Conservation (phyloP, 768 basidiomycete species). For the Suillus subluteus region DNA sequence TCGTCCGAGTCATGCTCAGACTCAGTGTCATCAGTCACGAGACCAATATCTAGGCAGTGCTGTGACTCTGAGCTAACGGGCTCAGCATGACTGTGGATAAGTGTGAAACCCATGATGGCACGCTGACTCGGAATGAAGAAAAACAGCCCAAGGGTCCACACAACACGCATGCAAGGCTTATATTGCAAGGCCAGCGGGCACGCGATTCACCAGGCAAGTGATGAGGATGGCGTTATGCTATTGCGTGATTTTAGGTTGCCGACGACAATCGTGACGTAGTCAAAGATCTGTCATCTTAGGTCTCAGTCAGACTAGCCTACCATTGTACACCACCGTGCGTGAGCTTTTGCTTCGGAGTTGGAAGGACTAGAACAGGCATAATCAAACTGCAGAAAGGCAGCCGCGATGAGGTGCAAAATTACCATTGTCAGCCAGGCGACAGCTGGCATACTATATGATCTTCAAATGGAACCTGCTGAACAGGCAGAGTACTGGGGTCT, state of each 20-base stretch:
- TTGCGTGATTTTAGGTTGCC: constrained; percentile 38
- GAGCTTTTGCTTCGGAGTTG: background rate
- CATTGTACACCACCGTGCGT: constrained; percentile 6
- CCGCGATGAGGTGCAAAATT: background rate
- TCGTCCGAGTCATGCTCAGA: background rate
- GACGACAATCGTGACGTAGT: constrained; percentile 8
- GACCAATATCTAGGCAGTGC: constrained; percentile 2
- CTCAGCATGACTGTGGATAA: background rate
- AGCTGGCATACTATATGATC: background rate
- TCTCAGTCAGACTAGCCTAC: background rate
- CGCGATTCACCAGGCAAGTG: background rate
- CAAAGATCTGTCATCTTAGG: background rate
- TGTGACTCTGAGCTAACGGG: background rate
- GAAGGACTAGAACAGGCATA: background rate
- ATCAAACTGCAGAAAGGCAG: background rate
- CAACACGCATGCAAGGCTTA: constrained; percentile 1
- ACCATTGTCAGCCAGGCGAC: background rate
- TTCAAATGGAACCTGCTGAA: background rate
- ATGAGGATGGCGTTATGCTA: constrained; percentile 24
- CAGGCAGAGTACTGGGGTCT: background rate
- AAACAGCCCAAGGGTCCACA: background rate
- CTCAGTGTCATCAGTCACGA: constrained; percentile 2
- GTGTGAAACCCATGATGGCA: constrained; percentile 5
- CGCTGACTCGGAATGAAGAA: background rate
- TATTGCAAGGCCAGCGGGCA: constrained; percentile 8